These are phyloP conservation scores for Candida insectorum DNA, from an alignment of 805 yeast genomes.

Conservation along the genomic window DNA sequence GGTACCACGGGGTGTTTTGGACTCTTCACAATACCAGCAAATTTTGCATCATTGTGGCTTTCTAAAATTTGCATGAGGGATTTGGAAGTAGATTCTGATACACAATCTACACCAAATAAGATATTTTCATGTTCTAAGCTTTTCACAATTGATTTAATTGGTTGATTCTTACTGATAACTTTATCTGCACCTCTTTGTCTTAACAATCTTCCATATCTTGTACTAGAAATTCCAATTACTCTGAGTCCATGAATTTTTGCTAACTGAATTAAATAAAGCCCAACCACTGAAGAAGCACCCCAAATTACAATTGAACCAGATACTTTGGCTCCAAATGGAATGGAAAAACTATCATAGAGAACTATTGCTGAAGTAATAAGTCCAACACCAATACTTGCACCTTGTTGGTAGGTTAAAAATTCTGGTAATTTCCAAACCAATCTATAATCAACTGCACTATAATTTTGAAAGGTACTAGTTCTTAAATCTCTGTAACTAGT, in stretches of 20 bases:
- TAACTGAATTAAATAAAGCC: constrained; percentile 40
- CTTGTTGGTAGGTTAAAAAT: constrained; percentile 30
- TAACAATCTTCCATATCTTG: constrained; percentile 17
- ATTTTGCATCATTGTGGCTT: constrained; percentile 13
- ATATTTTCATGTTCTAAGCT: constrained; percentile 24
- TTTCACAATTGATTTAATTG: constrained; percentile 13
- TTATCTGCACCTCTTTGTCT: constrained; percentile 24
- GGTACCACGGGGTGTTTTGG: constrained; percentile 26
- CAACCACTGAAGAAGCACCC: constrained; percentile 51
- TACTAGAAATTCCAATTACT: constrained; percentile 28
- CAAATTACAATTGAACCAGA: constrained; percentile 31
- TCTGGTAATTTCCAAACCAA: constrained; percentile 44
- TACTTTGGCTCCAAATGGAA: constrained; percentile 8
- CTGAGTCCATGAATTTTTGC: constrained; percentile 38
- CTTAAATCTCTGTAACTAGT: constrained; percentile 46
- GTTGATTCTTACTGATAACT: constrained; percentile 32
- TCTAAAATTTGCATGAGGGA: constrained; percentile 24
- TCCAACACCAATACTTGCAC: constrained; percentile 47
- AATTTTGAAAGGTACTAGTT: constrained; percentile 47
- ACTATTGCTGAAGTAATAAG: constrained; percentile 40
- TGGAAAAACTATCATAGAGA: constrained; percentile 18
- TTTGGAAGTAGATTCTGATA: constrained; percentile 38
- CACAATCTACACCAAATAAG: constrained; percentile 41
- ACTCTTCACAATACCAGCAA: constrained; percentile 40
- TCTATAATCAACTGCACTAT: constrained; percentile 41